Conservation (phyloP, 192 early-diverging fungal species). For the Dispira simplex region DNA sequence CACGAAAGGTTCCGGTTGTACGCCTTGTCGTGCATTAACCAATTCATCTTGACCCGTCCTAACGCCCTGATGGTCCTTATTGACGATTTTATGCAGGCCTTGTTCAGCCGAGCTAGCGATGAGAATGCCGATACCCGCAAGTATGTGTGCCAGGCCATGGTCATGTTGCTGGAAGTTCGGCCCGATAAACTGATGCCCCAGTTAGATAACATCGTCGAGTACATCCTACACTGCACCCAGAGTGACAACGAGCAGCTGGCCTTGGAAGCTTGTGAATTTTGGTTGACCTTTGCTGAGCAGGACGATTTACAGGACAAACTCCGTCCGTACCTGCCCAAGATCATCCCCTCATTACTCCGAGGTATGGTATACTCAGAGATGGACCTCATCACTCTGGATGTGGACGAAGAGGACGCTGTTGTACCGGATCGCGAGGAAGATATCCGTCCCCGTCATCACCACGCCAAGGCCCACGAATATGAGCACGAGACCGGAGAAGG, state of each 20-base stretch:
- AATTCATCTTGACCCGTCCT: conserved; percentile 69
- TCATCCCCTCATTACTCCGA: conserved; percentile 84
- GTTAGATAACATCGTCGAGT: conserved; percentile 78
- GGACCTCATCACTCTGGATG: conserved; percentile 64
- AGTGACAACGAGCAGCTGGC: conserved; percentile 66
- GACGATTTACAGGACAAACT: conserved; percentile 57
- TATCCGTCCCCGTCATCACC: conserved; percentile 89
- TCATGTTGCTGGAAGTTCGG: conserved; percentile 71
- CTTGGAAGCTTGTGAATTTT: conserved; percentile 98
- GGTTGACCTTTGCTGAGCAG: conserved; percentile 93
- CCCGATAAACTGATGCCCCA: conserved; percentile 78
- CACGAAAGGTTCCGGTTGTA: conserved; percentile 56
- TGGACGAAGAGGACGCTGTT: conserved; percentile 70
- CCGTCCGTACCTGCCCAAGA: conserved; percentile 47
- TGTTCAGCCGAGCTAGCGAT: conserved; percentile 81
- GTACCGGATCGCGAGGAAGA: conserved; percentile 83
- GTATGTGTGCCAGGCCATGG: conserved; percentile 87
- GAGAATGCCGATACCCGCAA: conserved; percentile 68
- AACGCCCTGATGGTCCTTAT: conserved; percentile 52
- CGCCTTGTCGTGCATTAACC: conserved; percentile 70
- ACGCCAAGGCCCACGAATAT: conserved; percentile 59
- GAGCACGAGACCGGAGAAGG: conserved; percentile 20
- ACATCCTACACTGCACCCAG: conserved; percentile 91
- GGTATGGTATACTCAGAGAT: conserved; percentile 95
- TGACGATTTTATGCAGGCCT: conserved; percentile 51